phyloP scores from a whole-genome alignment of 2,329 filamentous ascomycete genomes.

The Cladosporium colombiae region DNA sequence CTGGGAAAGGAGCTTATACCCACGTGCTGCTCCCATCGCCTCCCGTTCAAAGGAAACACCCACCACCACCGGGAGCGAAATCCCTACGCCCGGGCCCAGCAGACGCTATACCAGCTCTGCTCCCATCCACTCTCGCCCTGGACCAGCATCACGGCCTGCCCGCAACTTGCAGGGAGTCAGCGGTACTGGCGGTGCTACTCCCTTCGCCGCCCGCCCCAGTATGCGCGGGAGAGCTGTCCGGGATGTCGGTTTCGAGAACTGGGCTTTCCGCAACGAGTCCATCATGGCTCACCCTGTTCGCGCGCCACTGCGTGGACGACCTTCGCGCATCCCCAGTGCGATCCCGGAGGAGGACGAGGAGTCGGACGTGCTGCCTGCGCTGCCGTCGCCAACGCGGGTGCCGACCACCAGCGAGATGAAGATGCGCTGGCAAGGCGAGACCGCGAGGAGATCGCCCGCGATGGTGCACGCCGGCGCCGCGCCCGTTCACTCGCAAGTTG shows the following conservation, averaged over 20 bases:
- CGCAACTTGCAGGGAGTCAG: background rate
- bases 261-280: background rate
- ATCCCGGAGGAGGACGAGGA: background rate
- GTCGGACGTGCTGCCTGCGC: background rate
- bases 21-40: background rate
- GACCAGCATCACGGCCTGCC: background rate
- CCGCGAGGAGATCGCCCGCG: background rate
- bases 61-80: background rate
- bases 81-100: background rate
- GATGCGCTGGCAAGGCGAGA: background rate
- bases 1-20: background rate
- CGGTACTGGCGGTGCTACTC: background rate
- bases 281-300: background rate
- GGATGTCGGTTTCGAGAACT: background rate
- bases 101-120: background rate
- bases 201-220: background rate
- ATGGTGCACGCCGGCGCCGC: background rate
- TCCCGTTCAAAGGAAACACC: background rate
- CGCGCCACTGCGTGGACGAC: background rate
- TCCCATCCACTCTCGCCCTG: background rate
- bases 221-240: background rate
- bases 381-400: background rate
- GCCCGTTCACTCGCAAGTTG: slow-evolving; percentile 1
- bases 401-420: background rate
- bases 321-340: background rate